Percentiles rank a stretch among this genome's conserved stretches.
phyloP scores from a whole-genome alignment of 805 yeast species.

The Barnettozyma sp. region DNA sequence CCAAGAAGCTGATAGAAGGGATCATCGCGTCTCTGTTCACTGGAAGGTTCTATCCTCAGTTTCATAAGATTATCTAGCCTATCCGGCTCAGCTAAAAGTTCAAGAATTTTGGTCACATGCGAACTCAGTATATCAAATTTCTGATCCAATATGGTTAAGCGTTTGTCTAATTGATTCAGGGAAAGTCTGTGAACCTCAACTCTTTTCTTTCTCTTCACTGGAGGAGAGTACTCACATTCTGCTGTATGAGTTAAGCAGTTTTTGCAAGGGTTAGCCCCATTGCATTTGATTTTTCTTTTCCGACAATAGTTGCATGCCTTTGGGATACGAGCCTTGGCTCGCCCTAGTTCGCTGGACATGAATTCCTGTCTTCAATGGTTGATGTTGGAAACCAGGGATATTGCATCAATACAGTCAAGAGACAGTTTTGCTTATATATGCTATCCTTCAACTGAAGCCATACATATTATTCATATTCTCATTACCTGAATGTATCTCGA shows the following conservation, averaged over 20 bases:
- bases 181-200: constrained; percentile 17
- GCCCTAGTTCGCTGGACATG: constrained; percentile 1
- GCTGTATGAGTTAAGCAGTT: constrained; percentile 82
- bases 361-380: too few species aligned
- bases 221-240: constrained; percentile 58
- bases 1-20: too few species aligned
- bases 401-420: too few species aligned
- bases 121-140: constrained; percentile 13
- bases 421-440: too few species aligned
- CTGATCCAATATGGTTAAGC: constrained; percentile 16
- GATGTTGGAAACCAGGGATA: too few species aligned
- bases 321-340: constrained; percentile 28
- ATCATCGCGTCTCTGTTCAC: too few species aligned
- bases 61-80: constrained; percentile 1
- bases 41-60: not conserved
- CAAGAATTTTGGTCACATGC: constrained; percentile 12
- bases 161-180: constrained; percentile 21
- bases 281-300: constrained; percentile 35
- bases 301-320: constrained; percentile 37
- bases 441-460: too few species aligned
- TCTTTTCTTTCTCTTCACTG: constrained; percentile 19
- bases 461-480: too few species aligned
- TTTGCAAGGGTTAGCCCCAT: constrained; percentile 46
- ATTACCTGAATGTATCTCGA: too few species aligned
- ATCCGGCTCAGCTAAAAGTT: constrained; percentile 6